These are phyloP conservation scores for Lipomyces yamadae DNA, from an alignment of 805 yeast species.

Conservation along the genomic window DNA sequence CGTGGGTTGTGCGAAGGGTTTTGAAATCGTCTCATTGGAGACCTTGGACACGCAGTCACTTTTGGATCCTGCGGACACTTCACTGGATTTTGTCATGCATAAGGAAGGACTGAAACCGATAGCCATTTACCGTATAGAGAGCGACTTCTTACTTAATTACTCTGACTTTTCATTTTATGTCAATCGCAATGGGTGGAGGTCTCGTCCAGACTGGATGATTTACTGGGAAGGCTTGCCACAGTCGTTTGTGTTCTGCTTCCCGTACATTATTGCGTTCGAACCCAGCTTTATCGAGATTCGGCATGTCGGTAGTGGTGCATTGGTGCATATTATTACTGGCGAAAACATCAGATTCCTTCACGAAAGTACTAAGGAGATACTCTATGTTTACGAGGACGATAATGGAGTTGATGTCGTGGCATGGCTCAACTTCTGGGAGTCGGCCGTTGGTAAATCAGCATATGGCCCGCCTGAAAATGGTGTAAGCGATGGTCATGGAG, in stretches of 20 bases:
- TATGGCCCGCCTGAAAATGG: slow-evolving; percentile 3
- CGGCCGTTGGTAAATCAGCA: slow-evolving; percentile 18
- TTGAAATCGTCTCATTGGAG: slow-evolving; percentile 87
- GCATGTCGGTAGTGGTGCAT: slow-evolving; percentile 83
- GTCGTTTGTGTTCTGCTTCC: slow-evolving; percentile 90
- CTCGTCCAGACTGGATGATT: slow-evolving; percentile 89
- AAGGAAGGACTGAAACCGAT: slow-evolving; percentile 84
- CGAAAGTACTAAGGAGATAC: slow-evolving; percentile 87
- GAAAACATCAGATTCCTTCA: slow-evolving; percentile 85
- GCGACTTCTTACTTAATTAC: slow-evolving; percentile 85
- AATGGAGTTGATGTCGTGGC: slow-evolving; percentile 91
- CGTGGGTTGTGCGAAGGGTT: slow-evolving; percentile 95
- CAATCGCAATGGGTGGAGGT: slow-evolving; percentile 94
- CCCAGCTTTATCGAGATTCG: slow-evolving; percentile 88
- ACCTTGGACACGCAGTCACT: slow-evolving; percentile 85
- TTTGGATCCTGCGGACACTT: slow-evolving; percentile 97
- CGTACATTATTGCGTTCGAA: slow-evolving; percentile 90
- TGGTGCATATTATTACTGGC: slow-evolving; percentile 86
- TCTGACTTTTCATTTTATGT: slow-evolving; percentile 94
- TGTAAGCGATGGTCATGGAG: background rate
- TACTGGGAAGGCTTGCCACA: slow-evolving; percentile 98
- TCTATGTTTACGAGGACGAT: slow-evolving; percentile 90
- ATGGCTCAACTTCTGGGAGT: slow-evolving; percentile 82
- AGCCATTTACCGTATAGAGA: slow-evolving; percentile 87
- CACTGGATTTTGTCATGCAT: slow-evolving; percentile 88